Conservation (phyloP, 352 stramenopile genomes). For the Paralagenidium karlingii region DNA sequence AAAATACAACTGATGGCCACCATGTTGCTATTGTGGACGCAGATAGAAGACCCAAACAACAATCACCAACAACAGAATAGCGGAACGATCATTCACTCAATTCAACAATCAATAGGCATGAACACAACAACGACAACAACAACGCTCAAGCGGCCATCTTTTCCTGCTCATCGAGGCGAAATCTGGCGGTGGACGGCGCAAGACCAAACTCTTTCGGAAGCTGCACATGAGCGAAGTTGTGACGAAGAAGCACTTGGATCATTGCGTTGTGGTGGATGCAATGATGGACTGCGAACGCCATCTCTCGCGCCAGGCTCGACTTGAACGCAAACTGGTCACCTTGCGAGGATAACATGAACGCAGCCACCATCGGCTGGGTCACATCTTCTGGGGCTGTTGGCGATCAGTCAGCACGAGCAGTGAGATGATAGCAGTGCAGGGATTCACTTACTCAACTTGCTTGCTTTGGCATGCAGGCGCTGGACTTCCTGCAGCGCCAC, state of each 20-base stretch:
- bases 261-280: slow-evolving; percentile 81
- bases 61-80: too few relatives aligned
- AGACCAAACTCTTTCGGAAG: slow-evolving; percentile 49
- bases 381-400: slow-evolving; percentile 9
- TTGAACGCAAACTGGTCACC: slow-evolving; percentile 51
- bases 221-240: slow-evolving; percentile 36
- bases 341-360: slow-evolving; percentile 72
- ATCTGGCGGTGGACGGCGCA: slow-evolving; percentile 67
- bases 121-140: too few relatives aligned
- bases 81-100: too few relatives aligned
- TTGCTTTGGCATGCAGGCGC: slow-evolving; percentile 19
- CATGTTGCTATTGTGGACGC: too few relatives aligned
- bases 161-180: slow-evolving; percentile 2
- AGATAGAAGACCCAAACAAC: too few relatives aligned
- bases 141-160: neutral
- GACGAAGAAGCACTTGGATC: slow-evolving; percentile 53
- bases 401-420: neutral
- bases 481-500: slow-evolving; percentile 44
- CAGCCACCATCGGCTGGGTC: slow-evolving; percentile 17
- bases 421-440: neutral
- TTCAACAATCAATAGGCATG: too few relatives aligned
- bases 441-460: slow-evolving; percentile 12
- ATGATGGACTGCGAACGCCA: slow-evolving; percentile 79
- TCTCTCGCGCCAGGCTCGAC: slow-evolving; percentile 57
- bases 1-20: too few relatives aligned